These are phyloP conservation scores for Synchytrium microbalum DNA, from an alignment of 371 early-diverging fungal genomes.

Conservation along the genomic window DNA sequence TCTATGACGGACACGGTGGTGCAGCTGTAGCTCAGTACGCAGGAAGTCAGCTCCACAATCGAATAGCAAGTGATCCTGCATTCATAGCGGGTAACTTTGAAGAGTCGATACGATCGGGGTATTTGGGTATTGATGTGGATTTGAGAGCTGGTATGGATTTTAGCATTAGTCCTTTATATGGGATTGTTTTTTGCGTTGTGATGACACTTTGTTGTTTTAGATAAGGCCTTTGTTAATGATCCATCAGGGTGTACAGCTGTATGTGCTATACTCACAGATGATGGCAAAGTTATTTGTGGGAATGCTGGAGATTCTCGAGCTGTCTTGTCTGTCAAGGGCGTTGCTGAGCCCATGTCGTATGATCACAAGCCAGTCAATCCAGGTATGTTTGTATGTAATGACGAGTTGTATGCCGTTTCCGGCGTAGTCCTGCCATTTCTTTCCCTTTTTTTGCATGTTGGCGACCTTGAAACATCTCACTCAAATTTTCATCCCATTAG, in stretches of 20 bases:
- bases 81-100: slow-evolving; percentile 57
- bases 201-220: slow-evolving; percentile 27
- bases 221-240: slow-evolving; percentile 59
- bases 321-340: slow-evolving; percentile 65
- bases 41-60: slow-evolving; percentile 62
- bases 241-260: slow-evolving; percentile 95
- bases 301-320: slow-evolving; percentile 96
- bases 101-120: slow-evolving; percentile 69
- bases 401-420: background rate
- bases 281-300: slow-evolving; percentile 49
- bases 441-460: slow-evolving; percentile 6
- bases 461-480: slow-evolving; percentile 2
- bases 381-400: slow-evolving; percentile 17
- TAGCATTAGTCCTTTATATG: slow-evolving; percentile 4
- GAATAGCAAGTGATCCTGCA: slow-evolving; percentile 52
- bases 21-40: slow-evolving; percentile 74
- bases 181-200: slow-evolving; percentile 3
- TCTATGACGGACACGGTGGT: slow-evolving; percentile 96
- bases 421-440: background rate
- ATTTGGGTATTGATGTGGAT: slow-evolving; percentile 69
- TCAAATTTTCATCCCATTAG: slow-evolving; percentile 19
- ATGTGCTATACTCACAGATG: slow-evolving; percentile 67
- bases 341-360: slow-evolving; percentile 66
- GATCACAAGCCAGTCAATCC: slow-evolving; percentile 90
- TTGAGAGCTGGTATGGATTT: slow-evolving; percentile 56